Base-by-base conservation (phyloP, 331 rosid species). In the Telfairia occidentalis region DNA sequence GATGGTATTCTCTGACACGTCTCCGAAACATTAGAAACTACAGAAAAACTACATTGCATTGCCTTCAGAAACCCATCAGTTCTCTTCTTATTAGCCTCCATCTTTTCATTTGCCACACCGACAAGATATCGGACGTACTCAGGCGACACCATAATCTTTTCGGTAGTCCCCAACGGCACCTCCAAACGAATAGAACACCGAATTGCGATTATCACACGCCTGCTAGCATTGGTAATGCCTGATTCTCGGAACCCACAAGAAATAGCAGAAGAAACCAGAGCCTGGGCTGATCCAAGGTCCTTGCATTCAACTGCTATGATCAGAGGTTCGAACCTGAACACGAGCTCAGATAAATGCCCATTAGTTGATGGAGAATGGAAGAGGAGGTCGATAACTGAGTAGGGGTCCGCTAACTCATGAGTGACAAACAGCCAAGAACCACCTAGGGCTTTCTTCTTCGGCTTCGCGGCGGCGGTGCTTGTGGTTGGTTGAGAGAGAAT, bases 171-270 rank as follows among this genome's bases (percentile, higher is more conserved):
- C 71, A 94, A 46, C 6, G 96, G 97, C 18, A 88, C 90, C 81
- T 94, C 97, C 80, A 94, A 24, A 3, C 96, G 83, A 5, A 94
- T 89, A 1, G 96, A 94, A 61, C 98, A 94, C 29, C 97, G 92
- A 59, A 94, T 89, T 0, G 98, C 96, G 4, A 94, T 86, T 29
- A 94, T 94, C 48, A 94, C 86, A 6, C 97, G 92, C 86, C 90
- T 90, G 48, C 76, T 81, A 29, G 87, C 87, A 73, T 69, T 88
- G 3, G 97, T 90, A 77, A 94, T 88, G 29, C 98, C 98, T 9
- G 96, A 88, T 65, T 94, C 98, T 81, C 97, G 82, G 78, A 94
- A 94, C 67, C 98, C 98, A 46, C 87, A 81, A n/a, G 97, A 90
- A 23, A 91, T 91, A 45, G 97, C 98, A 2, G 82, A 78, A 7